Evolutionary conservation across 495 filamentous ascomycete genomes (phyloP), one percentile per base, ranked within the genome.

Genomic region (Annulohypoxylon maeteangense): DNA sequence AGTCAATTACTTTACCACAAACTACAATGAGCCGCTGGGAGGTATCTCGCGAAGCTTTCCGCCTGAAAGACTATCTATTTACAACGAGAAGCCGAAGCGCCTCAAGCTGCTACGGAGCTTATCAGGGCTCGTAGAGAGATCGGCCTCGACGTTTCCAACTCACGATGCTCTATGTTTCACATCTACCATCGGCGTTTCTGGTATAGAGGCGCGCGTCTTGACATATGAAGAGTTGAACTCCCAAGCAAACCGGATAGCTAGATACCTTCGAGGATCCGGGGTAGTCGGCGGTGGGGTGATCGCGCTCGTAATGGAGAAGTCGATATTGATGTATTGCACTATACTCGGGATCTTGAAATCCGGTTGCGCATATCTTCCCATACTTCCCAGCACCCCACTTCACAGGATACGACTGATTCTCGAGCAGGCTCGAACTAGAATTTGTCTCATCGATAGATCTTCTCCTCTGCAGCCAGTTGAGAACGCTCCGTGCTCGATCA

Each of bases 291-390:
- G 86, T 7, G 82, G 88, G 11, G 78, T 91, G 11, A 79, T 94
- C 25, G 87, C 87, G 27, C 86, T 96, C 14, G 82, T 87, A 22
- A 89, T 94, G 85, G 86, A 92, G 23, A 93, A 92, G 68, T 91
- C 87, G 0, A 67, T 88, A 1, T 78, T 89, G 5, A 78, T 92
- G 0, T 95, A 94, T 74, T 81, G 88, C 22, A 83, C 88, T 0
- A 90, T 95, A 23, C 81, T 96, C 22, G 93, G 89, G 0, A 84
- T 91, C 16, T 73, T 92, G 3, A 94, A 95, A 65, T 79, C 86
- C 11, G 92, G 92, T 7, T 89, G 88, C 59, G 92, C 89, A 31
- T 93, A 95, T 76, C 76, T 95, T 47, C 90, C 91, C 0, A 79
- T 95, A 12, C 82, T 89, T 0, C 87, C 90, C 10, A 86, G 82